Evolutionary conservation across 2,329 filamentous ascomycete genomes (phyloP).

Genomic region (Fusarium hostae): DNA sequence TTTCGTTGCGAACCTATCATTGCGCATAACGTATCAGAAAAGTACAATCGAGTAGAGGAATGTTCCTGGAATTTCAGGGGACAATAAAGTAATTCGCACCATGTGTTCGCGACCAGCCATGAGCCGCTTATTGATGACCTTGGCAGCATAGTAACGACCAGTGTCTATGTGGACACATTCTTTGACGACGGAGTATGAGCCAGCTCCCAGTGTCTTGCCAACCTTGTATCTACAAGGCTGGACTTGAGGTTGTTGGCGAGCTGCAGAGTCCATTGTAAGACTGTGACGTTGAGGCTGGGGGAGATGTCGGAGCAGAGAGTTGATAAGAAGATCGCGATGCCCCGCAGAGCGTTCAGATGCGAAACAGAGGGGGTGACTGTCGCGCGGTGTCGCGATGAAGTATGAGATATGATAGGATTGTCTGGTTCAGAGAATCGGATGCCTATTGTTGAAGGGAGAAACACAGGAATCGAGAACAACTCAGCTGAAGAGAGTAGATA

Average conservation of each 20-base stretch:
- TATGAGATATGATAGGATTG: background rate
- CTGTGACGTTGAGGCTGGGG: conserved; percentile 9
- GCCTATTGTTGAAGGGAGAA: background rate
- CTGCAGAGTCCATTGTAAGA: conserved; percentile 37
- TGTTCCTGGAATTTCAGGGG: background rate
- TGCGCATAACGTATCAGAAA: conserved; percentile 28
- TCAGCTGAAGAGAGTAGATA: conserved; percentile 8
- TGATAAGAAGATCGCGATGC: conserved; percentile 26
- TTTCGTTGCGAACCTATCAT: conserved; percentile 90
- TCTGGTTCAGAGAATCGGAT: background rate
- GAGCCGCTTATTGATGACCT: conserved; percentile 98
- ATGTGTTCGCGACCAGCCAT: conserved; percentile 99
- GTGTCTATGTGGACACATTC: conserved; percentile 99
- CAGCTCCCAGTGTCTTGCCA: conserved; percentile 94
- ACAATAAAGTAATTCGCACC: conserved; percentile 63
- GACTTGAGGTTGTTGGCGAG: conserved; percentile 66
- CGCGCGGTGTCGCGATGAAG: background rate
- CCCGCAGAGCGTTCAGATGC: conserved; percentile 26
- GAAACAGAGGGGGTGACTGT: conserved; percentile 1
- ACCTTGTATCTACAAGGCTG: conserved; percentile 99
- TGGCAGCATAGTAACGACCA: conserved; percentile 96
- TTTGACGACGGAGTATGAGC: conserved; percentile 98
- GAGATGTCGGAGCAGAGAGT: conserved; percentile 1
- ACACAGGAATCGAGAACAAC: background rate
- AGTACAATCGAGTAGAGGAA: background rate